These are phyloP conservation scores for Hypoxylon sp. DNA, from an alignment of 2,329 filamentous ascomycete genomes.

Conservation along the genomic window DNA sequence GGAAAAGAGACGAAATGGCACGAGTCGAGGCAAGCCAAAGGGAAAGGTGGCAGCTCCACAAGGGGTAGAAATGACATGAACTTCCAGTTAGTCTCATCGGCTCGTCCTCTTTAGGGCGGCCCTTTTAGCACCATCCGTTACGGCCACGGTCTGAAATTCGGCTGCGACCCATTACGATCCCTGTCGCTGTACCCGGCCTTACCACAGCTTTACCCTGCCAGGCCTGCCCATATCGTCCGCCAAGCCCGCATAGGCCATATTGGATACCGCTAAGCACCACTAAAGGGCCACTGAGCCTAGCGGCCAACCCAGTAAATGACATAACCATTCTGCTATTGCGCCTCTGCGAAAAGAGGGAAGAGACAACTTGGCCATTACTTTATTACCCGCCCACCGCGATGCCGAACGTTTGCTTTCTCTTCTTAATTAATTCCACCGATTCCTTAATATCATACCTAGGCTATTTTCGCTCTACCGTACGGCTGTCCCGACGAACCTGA, in stretches of 20 bases:
- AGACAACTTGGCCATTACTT: background rate
- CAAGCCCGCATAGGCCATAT: slow-evolving; percentile 12
- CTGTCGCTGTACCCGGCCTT: background rate
- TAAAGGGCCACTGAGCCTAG: slow-evolving; percentile 13
- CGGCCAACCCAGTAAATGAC: slow-evolving; percentile 25
- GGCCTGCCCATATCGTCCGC: slow-evolving; percentile 9
- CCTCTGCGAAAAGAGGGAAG: background rate
- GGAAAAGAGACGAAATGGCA: slow-evolving; percentile 15
- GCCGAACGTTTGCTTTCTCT: slow-evolving; percentile 29
- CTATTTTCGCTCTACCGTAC: background rate
- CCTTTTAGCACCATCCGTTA: slow-evolving; percentile 25
- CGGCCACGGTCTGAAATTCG: slow-evolving; percentile 7
- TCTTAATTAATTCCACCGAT: slow-evolving; percentile 17
- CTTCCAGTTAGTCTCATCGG: slow-evolving; percentile 7
- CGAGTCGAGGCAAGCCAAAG: slow-evolving; percentile 35
- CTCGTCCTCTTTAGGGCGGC: slow-evolving; percentile 20
- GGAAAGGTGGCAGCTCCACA: slow-evolving; percentile 35
- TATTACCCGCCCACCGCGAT: slow-evolving; percentile 25
- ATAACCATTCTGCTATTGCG: slow-evolving; percentile 19
- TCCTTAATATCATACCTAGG: background rate
- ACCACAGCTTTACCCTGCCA: background rate
- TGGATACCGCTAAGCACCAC: too few relatives aligned
- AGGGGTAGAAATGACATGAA: slow-evolving; percentile 24
- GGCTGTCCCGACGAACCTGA: too few relatives aligned
- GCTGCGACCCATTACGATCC: background rate